These are phyloP conservation scores for Nicotiana otophora DNA, from an alignment of 257 asterid species.

Conservation along the genomic window DNA sequence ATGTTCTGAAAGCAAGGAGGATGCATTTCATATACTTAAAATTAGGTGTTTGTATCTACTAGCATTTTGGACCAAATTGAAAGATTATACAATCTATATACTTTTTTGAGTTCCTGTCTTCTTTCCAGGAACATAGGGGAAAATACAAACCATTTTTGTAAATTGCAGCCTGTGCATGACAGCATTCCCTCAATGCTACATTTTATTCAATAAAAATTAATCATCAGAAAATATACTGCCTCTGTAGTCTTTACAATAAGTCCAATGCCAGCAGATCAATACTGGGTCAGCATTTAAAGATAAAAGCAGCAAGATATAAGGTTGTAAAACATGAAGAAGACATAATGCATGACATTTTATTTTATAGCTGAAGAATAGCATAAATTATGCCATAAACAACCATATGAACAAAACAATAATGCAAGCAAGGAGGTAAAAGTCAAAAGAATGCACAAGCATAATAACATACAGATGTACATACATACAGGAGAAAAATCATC, in stretches of 20 bases:
- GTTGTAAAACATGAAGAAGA: not conserved
- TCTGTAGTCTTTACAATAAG: not conserved
- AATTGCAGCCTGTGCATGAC: not conserved
- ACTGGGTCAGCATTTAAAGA: not conserved
- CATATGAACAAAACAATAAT: not conserved
- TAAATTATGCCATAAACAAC: not conserved
- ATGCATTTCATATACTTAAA: not conserved
- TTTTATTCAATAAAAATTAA: not conserved
- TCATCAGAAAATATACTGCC: not conserved
- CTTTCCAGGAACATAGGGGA: not conserved
- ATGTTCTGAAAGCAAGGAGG: not conserved
- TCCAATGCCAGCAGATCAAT: not conserved
- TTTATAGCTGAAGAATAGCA: not conserved
- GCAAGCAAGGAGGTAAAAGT: not conserved
- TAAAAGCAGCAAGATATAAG: not conserved
- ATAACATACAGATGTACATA: not conserved
- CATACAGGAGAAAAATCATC: not conserved
- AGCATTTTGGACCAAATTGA: not conserved
- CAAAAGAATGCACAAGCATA: not conserved
- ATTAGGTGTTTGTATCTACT: not conserved
- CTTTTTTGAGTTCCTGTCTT: not conserved
- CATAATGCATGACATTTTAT: not conserved
- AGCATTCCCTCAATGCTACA: not conserved
- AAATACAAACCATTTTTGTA: not conserved
- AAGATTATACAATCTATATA: not conserved